Percentiles rank a stretch among this genome's conserved stretches.
Evolutionary conservation across 1,284 basidiomycete species (phyloP).

Genomic region (Mycena citricolor): DNA sequence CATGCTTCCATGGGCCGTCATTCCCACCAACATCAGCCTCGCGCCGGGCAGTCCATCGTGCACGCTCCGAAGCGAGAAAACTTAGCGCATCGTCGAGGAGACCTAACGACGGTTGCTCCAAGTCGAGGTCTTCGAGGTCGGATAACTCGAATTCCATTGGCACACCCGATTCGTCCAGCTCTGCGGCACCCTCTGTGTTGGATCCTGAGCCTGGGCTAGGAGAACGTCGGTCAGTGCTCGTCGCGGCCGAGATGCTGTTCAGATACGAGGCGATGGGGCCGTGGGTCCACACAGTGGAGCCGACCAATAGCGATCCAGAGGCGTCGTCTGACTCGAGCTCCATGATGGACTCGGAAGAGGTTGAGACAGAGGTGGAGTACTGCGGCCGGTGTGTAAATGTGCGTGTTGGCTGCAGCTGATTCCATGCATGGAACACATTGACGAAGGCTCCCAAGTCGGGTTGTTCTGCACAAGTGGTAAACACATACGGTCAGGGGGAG

Average conservation of each 20-base stretch:
- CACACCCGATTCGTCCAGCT: no score
- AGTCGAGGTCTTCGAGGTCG: slow-evolving; percentile 23
- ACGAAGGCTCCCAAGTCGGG: slow-evolving; percentile 77
- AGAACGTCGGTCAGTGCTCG: slow-evolving; percentile 26
- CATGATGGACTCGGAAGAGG: slow-evolving; percentile 33
- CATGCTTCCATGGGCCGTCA: slow-evolving; percentile 28
- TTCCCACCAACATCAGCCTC: slow-evolving; percentile 31
- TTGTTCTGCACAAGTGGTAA: slow-evolving; percentile 48
- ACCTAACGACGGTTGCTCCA: slow-evolving; percentile 54
- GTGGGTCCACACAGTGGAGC: slow-evolving; percentile 67
- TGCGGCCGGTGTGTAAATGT: slow-evolving; percentile 30
- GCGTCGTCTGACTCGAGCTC: slow-evolving; percentile 20
- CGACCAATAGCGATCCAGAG: slow-evolving; percentile 23
- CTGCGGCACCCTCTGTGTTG: slow-evolving; percentile 26
- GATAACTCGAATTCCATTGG: slow-evolving; percentile 27
- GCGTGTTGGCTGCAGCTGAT: slow-evolving; percentile 49
- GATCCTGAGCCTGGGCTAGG: slow-evolving; percentile 24
- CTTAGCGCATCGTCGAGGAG: slow-evolving; percentile 62
- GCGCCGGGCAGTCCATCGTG: slow-evolving; percentile 47
- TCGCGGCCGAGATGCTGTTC: slow-evolving; percentile 29
- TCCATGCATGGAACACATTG: slow-evolving; percentile 67
- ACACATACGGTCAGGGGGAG: slow-evolving; percentile 4
- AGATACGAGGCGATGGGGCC: slow-evolving; percentile 64
- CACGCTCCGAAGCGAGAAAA: slow-evolving; percentile 67
- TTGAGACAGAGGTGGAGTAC: slow-evolving; percentile 31